phyloP scores from a whole-genome alignment of 2,329 filamentous ascomycete species.

The Calonectria honghensis region DNA sequence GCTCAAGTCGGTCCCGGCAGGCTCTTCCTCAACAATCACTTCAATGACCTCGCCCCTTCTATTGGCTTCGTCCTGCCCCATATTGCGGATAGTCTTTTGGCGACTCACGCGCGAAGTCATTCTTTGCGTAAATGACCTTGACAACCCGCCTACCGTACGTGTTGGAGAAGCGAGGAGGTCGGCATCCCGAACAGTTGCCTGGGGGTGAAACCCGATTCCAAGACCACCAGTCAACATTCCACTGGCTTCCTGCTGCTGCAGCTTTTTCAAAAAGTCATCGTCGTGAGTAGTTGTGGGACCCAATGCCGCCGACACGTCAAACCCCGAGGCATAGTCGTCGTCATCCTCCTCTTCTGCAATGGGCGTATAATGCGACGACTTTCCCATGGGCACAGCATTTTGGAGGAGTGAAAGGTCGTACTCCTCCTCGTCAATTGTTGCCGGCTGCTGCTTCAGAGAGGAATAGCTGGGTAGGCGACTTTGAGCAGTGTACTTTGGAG shows the following conservation, averaged over 20 bases:
- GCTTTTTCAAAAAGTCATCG: slow-evolving; percentile 64
- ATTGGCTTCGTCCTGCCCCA: slow-evolving; percentile 76
- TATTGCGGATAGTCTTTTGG: slow-evolving; percentile 66
- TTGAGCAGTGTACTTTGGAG: slow-evolving; percentile 51
- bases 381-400: slow-evolving; percentile 64
- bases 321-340: slow-evolving; percentile 58
- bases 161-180: slow-evolving; percentile 67
- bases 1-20: slow-evolving; percentile 70
- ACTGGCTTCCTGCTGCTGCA: slow-evolving; percentile 72
- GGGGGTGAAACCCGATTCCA: slow-evolving; percentile 71
- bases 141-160: slow-evolving; percentile 59
- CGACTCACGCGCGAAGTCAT: slow-evolving; percentile 54
- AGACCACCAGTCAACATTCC: slow-evolving; percentile 76
- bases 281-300: slow-evolving; percentile 68
- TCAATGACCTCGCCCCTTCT: slow-evolving; percentile 76
- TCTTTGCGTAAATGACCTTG: slow-evolving; percentile 65
- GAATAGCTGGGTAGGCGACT: slow-evolving; percentile 54
- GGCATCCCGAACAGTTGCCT: slow-evolving; percentile 67
- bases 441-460: slow-evolving; percentile 51
- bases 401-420: slow-evolving; percentile 66
- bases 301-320: slow-evolving; percentile 68
- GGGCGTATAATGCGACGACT: slow-evolving; percentile 57
- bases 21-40: slow-evolving; percentile 68
- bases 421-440: slow-evolving; percentile 64
- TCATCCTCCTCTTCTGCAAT: slow-evolving; percentile 58